phyloP scores from a whole-genome alignment of 768 basidiomycete species.

The Leccinum longicurvipes region DNA sequence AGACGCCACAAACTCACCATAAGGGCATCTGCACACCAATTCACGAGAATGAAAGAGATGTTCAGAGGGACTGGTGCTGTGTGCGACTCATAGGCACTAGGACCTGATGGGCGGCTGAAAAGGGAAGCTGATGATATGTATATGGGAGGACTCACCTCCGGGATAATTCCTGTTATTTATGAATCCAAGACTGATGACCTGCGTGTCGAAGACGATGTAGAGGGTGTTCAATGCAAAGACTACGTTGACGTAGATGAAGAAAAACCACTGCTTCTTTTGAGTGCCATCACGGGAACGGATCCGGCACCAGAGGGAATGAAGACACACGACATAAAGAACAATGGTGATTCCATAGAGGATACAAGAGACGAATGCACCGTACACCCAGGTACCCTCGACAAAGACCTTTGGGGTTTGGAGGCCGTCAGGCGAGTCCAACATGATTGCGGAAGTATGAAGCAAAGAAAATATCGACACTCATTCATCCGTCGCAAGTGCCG shows the following conservation, averaged over 20 bases:
- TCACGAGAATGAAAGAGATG: constrained; percentile 24
- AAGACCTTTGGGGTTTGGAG: constrained; percentile 14
- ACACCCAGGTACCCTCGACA: constrained; percentile 28
- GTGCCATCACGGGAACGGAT: constrained; percentile 11
- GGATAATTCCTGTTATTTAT: constrained; percentile 32
- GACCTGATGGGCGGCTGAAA: constrained; percentile 14
- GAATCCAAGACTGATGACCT: constrained; percentile 27
- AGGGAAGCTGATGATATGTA: not conserved
- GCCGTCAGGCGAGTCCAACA: constrained; percentile 11
- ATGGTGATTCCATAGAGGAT: constrained; percentile 30
- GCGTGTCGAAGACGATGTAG: constrained; percentile 18
- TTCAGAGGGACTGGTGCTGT: constrained; percentile 27
- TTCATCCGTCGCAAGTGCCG: not conserved
- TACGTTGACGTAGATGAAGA: constrained; percentile 28
- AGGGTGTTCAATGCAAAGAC: constrained; percentile 29
- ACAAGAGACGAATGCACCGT: constrained; percentile 28
- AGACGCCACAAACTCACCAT: constrained; percentile 22
- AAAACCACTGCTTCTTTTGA: constrained; percentile 23
- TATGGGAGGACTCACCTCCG: constrained; percentile 18
- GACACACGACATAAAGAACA: constrained; percentile 25
- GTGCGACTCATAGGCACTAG: constrained; percentile 22
- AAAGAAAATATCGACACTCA: not conserved
- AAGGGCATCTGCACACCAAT: constrained; percentile 29
- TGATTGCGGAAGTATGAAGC: constrained; percentile 5
- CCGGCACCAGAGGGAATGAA: constrained; percentile 25